Percentiles rank a stretch among this genome's conserved stretches.
These are phyloP conservation scores for Septoria petroselini DNA, from an alignment of 2,329 filamentous ascomycete genomes.

Conservation along the genomic window DNA sequence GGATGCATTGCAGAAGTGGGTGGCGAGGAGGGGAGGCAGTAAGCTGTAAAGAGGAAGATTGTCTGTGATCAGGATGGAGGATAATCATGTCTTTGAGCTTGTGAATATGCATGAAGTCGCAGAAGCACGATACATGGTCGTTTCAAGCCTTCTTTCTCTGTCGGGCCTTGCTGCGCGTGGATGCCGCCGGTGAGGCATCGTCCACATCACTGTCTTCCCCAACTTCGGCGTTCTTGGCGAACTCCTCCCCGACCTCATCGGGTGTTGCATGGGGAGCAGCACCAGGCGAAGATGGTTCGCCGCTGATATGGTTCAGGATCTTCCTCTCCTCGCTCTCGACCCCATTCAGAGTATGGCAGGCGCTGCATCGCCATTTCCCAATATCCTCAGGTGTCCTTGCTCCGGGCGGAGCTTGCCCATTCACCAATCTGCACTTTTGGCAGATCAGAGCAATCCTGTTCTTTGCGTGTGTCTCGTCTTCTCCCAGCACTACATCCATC, in stretches of 20 bases:
- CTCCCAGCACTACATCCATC: conserved; percentile 84
- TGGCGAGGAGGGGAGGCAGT: conserved; percentile 38
- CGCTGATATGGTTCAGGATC: conserved; percentile 63
- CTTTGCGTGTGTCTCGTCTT: conserved; percentile 88
- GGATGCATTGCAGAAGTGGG: conserved; percentile 45
- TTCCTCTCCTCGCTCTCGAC: conserved; percentile 71
- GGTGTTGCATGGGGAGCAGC: conserved; percentile 1
- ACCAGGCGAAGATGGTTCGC: conserved; percentile 15
- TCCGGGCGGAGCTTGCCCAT: conserved; percentile 91
- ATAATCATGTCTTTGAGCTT: conserved; percentile 4
- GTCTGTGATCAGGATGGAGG: conserved; percentile 2
- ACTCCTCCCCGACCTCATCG: conserved; percentile 14
- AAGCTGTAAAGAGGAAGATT: conserved; percentile 35
- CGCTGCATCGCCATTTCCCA: conserved; percentile 82
- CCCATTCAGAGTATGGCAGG: conserved; percentile 80
- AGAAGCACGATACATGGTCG: no score
- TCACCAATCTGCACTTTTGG: conserved; percentile 76
- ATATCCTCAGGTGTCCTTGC: conserved; percentile 72
- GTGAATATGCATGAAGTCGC: background rate
- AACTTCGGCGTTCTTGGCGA: conserved; percentile 30
- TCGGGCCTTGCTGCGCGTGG: conserved; percentile 44
- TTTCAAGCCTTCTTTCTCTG: conserved; percentile 39
- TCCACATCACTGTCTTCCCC: conserved; percentile 24
- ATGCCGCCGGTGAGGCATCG: conserved; percentile 36
- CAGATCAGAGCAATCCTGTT: conserved; percentile 90